phyloP scores from a whole-genome alignment of 2,329 filamentous ascomycete species.

The Cadophora luteo-olivacea region DNA sequence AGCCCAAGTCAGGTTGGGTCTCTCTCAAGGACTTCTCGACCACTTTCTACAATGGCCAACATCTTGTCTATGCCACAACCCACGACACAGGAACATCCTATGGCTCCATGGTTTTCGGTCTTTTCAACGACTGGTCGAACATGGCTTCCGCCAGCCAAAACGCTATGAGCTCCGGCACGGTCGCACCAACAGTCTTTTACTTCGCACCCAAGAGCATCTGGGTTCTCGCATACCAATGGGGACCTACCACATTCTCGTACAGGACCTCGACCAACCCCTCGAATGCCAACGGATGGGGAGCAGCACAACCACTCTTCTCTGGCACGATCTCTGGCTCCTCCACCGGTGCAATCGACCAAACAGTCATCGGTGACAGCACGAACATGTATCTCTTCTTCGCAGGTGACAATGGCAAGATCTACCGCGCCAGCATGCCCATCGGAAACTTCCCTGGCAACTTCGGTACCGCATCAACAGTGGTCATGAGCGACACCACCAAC shows the following conservation, averaged over 20 bases:
- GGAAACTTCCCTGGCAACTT: slow-evolving; percentile 67
- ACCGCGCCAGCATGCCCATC: slow-evolving; percentile 68
- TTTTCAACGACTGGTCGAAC: slow-evolving; percentile 59
- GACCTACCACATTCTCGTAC: slow-evolving; percentile 64
- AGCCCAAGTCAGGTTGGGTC: slow-evolving; percentile 59
- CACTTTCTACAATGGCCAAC: slow-evolving; percentile 60
- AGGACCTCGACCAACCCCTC: slow-evolving; percentile 63
- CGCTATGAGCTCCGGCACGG: slow-evolving; percentile 52
- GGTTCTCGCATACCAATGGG: slow-evolving; percentile 73
- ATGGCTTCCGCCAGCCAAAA: slow-evolving; percentile 61
- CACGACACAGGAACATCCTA: slow-evolving; percentile 53
- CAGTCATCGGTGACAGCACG: slow-evolving; percentile 63
- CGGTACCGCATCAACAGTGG: slow-evolving; percentile 54
- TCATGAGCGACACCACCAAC: slow-evolving; percentile 59
- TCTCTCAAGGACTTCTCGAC: slow-evolving; percentile 69
- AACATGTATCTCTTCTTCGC: slow-evolving; percentile 74
- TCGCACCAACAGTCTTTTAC: slow-evolving; percentile 69
- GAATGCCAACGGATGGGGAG: slow-evolving; percentile 62
- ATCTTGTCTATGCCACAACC: slow-evolving; percentile 65
- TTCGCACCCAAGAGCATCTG: slow-evolving; percentile 66
- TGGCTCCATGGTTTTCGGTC: slow-evolving; percentile 64
- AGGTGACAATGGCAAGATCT: slow-evolving; percentile 71
- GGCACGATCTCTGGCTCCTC: slow-evolving; percentile 58
- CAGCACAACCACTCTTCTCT: slow-evolving; percentile 59
- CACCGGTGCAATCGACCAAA: slow-evolving; percentile 67